Percentiles rank a stretch among this genome's conserved stretches.
Conservation (phyloP, 345 rosid species). For the Eucalyptus brandiana region DNA sequence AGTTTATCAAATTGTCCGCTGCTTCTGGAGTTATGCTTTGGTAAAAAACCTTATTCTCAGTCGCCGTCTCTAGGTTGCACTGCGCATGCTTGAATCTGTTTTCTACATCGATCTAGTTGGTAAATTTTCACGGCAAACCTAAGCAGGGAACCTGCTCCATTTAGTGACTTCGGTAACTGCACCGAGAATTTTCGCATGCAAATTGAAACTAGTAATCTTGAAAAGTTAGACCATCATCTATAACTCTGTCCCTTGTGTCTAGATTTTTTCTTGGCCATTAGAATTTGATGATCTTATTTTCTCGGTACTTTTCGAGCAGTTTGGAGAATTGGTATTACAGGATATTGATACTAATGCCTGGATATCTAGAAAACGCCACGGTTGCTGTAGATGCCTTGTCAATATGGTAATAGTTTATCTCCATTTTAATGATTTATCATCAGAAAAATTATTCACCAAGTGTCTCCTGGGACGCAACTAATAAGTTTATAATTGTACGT, state of each 20-base stretch:
- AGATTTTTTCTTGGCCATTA: background rate
- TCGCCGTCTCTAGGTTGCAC: background rate
- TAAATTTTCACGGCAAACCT: background rate
- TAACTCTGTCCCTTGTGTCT: background rate
- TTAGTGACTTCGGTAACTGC: background rate
- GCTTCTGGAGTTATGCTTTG: conserved; percentile 35
- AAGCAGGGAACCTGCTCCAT: background rate
- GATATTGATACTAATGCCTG: conserved; percentile 26
- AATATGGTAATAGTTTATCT: background rate
- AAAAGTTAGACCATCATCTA: background rate
- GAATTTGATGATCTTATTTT: background rate
- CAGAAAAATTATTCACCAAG: background rate
- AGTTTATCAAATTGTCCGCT: conserved; percentile 15
- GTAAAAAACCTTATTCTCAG: background rate
- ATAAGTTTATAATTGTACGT: background rate
- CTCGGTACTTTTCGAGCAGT: background rate
- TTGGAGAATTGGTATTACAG: conserved; percentile 39
- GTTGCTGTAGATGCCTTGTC: conserved; percentile 31
- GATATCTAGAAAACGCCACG: conserved; percentile 13
- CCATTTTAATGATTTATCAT: background rate
- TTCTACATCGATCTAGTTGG: background rate
- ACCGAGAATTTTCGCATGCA: background rate
- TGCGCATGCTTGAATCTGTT: background rate
- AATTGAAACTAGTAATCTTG: background rate
- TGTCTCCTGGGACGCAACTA: background rate